These are phyloP conservation scores for Fusarium nisikadoi DNA, from an alignment of 2,329 filamentous ascomycete species.

Conservation along the genomic window DNA sequence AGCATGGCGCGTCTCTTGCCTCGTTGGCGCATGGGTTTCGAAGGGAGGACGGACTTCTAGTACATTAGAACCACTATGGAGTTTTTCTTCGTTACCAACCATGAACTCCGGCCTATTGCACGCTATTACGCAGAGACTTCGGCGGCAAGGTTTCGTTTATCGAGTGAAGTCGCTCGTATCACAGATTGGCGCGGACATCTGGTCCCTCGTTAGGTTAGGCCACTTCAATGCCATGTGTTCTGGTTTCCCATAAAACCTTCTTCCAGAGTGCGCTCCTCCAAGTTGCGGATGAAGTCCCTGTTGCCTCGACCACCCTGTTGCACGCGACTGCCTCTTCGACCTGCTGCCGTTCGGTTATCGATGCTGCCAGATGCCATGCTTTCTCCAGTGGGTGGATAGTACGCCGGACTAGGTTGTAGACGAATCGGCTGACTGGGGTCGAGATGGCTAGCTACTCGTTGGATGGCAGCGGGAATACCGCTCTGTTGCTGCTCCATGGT, in stretches of 20 bases:
- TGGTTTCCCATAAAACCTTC: slow-evolving; percentile 83
- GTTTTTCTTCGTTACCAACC: slow-evolving; percentile 32
- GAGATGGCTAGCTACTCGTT: slow-evolving; percentile 93
- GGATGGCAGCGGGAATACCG: slow-evolving; percentile 90
- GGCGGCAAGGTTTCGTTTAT: slow-evolving; percentile 14
- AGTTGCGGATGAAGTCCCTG: slow-evolving; percentile 90
- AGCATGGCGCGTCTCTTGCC: slow-evolving; percentile 15
- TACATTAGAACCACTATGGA: slow-evolving; percentile 16
- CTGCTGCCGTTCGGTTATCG: slow-evolving; percentile 66
- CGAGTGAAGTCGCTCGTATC: slow-evolving; percentile 16
- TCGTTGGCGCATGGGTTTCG: slow-evolving; percentile 20
- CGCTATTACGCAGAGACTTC: slow-evolving; percentile 4
- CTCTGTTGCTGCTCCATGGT: slow-evolving; percentile 97
- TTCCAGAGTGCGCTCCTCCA: slow-evolving; percentile 94
- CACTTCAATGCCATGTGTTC: slow-evolving; percentile 72
- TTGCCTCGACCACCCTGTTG: slow-evolving; percentile 70
- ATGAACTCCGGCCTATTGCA: slow-evolving; percentile 21
- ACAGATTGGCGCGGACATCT: slow-evolving; percentile 31
- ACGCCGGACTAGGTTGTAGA: slow-evolving; percentile 93
- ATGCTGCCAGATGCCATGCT: slow-evolving; percentile 70
- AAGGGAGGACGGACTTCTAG: slow-evolving; percentile 11
- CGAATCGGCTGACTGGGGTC: slow-evolving; percentile 95
- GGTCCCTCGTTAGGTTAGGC: slow-evolving; percentile 29
- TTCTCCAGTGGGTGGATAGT: slow-evolving; percentile 93
- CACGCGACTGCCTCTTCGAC: slow-evolving; percentile 80